Percentiles rank a stretch among this genome's conserved stretches.
Conservation (phyloP, 495 filamentous ascomycete species). For the Tuber borchii region DNA sequence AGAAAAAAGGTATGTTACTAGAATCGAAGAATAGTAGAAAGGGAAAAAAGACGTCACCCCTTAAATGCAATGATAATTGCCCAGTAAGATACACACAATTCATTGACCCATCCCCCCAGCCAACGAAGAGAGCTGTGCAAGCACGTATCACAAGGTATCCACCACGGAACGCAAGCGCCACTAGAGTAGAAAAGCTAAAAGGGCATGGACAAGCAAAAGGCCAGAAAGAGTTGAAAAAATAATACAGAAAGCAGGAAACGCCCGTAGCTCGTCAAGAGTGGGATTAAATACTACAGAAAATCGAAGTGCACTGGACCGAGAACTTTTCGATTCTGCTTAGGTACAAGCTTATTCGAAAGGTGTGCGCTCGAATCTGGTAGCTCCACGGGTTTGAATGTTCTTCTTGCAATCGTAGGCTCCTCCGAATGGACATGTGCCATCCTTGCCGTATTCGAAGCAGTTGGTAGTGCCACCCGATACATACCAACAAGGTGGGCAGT, state of each 20-base stretch:
- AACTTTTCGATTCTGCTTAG: not conserved
- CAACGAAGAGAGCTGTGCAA: not conserved
- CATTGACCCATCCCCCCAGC: not conserved
- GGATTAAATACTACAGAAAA: not conserved
- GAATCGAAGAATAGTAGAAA: not conserved
- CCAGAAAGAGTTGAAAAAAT: not conserved
- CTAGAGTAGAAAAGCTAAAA: not conserved
- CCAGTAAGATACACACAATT: not conserved
- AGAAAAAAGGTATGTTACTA: not conserved
- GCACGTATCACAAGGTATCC: not conserved
- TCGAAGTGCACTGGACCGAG: not conserved
- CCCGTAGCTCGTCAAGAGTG: not conserved
- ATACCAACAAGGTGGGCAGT: conserved; percentile 40
- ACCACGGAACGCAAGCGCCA: not conserved
- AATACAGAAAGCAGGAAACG: not conserved
- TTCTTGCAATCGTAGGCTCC: conserved; percentile 40
- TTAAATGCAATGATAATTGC: not conserved
- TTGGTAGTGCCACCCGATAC: conserved; percentile 8
- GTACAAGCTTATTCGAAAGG: conserved; percentile 17
- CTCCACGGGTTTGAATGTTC: conserved; percentile 26
- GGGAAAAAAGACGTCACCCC: not conserved
- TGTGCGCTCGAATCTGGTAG: conserved; percentile 28
- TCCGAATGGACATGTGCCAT: conserved; percentile 33
- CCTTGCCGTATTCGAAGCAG: conserved; percentile 37
- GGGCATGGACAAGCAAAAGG: not conserved